Conservation (phyloP, 345 rosid species). For the Corchorus capsularis region DNA sequence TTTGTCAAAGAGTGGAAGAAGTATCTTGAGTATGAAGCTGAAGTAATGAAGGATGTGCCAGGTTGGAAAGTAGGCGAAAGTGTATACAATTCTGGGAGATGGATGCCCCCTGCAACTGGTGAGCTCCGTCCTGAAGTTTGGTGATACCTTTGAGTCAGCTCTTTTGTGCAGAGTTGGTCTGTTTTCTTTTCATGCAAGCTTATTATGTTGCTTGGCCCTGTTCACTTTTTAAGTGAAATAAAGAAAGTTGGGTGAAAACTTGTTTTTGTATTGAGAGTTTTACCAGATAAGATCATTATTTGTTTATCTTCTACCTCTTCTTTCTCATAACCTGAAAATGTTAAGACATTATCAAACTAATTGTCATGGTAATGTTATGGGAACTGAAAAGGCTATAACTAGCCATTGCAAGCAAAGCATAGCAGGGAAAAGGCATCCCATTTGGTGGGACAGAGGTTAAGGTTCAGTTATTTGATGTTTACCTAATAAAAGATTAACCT, state of each 20-base stretch:
- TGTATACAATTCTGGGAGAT: slow-evolving; percentile 90
- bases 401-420: not conserved
- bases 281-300: not conserved
- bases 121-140: slow-evolving; percentile 98
- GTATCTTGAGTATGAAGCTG: slow-evolving; percentile 97
- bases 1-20: slow-evolving; percentile 96
- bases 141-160: slow-evolving; percentile 40
- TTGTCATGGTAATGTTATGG: slow-evolving; percentile 1
- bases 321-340: not conserved
- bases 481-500: not conserved
- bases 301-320: not conserved
- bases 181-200: not conserved
- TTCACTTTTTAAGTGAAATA: slow-evolving; percentile 9
- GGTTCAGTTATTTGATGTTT: not conserved
- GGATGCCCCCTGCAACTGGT: slow-evolving; percentile 99
- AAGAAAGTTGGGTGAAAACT: slow-evolving; percentile 15
- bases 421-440: not conserved
- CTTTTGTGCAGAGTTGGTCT: not conserved
- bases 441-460: not conserved
- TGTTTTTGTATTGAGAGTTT: not conserved
- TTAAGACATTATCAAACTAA: not conserved
- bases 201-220: not conserved
- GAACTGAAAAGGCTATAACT: not conserved
- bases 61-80: slow-evolving; percentile 99
- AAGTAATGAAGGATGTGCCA: slow-evolving; percentile 98